Conservation (phyloP, 1,284 basidiomycete species). For the Anthracocystis walkeri region DNA sequence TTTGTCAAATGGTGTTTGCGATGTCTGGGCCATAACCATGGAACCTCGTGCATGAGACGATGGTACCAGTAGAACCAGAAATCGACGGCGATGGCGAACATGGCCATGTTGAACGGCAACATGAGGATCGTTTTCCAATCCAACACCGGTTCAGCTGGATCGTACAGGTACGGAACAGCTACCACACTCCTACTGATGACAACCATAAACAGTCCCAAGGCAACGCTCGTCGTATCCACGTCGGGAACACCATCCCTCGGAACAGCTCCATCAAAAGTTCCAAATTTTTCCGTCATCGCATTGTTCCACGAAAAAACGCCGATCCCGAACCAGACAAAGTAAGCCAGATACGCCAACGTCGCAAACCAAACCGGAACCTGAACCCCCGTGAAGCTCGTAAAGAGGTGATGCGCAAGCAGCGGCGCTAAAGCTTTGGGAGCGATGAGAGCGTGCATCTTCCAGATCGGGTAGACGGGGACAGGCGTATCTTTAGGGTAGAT, state of each 20-base stretch:
- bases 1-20: conserved; percentile 60
- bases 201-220: conserved; percentile 37
- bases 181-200: conserved; percentile 33
- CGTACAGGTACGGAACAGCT: conserved; percentile 40
- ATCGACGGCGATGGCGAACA: conserved; percentile 47
- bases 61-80: conserved; percentile 67
- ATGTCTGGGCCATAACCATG: conserved; percentile 52
- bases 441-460: conserved; percentile 39
- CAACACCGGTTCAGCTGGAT: conserved; percentile 20
- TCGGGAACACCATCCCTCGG: conserved; percentile 59
- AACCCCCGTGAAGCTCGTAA: conserved; percentile 32
- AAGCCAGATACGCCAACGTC: conserved; percentile 23
- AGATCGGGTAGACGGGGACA: conserved; percentile 47
- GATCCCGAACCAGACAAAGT: conserved; percentile 28
- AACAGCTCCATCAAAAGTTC: conserved; percentile 54
- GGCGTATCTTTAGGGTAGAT: conserved; percentile 27
- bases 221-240: conserved; percentile 26
- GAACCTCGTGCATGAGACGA: conserved; percentile 57
- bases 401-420: conserved; percentile 30
- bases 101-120: conserved; percentile 44
- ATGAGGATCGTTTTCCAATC: conserved; percentile 19
- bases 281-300: conserved; percentile 43
- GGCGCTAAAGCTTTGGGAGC: conserved; percentile 42
- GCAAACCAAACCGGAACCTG: conserved; percentile 26
- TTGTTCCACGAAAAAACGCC: conserved; percentile 28